A percentile compares a stretch with the other conserved stretches of the same genome.
phyloP scores from a whole-genome alignment of 441 rosid species.

The Gossypium armourianum region DNA sequence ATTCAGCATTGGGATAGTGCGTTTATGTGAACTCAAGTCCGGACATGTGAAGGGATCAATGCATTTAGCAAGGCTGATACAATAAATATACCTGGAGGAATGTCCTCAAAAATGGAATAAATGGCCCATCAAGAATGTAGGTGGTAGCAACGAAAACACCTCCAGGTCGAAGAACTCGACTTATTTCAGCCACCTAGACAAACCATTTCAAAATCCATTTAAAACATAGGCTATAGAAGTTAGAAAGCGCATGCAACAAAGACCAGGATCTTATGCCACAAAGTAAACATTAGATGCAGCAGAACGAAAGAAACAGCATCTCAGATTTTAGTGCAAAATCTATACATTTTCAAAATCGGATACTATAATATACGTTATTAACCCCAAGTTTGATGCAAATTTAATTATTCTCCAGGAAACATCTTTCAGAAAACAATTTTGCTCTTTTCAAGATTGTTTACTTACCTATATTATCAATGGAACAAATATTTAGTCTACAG shows the following conservation, averaged over 20 bases:
- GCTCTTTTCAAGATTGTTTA: background rate
- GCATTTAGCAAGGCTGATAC: too few relatives aligned
- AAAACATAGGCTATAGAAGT: background rate
- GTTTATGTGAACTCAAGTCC: too few relatives aligned
- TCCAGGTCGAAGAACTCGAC: conserved; percentile 52
- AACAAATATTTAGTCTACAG: background rate
- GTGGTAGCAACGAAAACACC: conserved; percentile 78
- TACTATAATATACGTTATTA: background rate
- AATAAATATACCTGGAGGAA: conserved; percentile 36
- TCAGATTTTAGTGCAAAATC: background rate
- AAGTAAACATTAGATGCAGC: background rate
- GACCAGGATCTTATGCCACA: background rate
- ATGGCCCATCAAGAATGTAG: conserved; percentile 49
- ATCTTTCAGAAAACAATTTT: background rate
- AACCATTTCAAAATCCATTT: conserved; percentile 13
- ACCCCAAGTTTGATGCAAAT: background rate
- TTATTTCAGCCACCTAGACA: conserved; percentile 70
- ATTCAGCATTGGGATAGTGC: too few relatives aligned
- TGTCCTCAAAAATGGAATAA: conserved; percentile 37
- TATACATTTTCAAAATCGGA: background rate
- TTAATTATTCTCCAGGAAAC: background rate
- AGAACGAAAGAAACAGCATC: background rate
- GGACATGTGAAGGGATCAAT: too few relatives aligned
- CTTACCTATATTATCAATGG: background rate
- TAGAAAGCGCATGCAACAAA: background rate